Percentiles rank a stretch among this genome's conserved stretches.
These are phyloP conservation scores for Zygosaccharomyces bisporus DNA, from an alignment of 805 yeast species.

Conservation along the genomic window DNA sequence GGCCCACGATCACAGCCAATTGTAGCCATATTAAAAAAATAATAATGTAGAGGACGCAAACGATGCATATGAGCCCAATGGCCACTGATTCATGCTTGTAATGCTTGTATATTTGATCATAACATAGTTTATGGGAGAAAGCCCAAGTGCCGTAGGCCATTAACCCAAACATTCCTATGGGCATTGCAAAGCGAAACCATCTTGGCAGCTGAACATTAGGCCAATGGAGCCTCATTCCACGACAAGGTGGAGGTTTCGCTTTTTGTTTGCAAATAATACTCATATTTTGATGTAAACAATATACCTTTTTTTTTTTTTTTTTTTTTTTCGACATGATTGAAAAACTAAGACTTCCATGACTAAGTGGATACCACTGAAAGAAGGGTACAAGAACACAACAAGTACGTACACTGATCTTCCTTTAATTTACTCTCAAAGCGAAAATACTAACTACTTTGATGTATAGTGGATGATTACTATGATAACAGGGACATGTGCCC, in stretches of 20 bases:
- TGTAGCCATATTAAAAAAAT: slow-evolving; percentile 23
- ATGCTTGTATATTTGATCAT: slow-evolving; percentile 24
- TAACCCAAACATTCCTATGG: slow-evolving; percentile 30
- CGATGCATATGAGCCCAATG: slow-evolving; percentile 24
- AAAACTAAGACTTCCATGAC: not conserved
- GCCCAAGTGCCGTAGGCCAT: slow-evolving; percentile 45
- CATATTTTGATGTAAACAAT: not conserved
- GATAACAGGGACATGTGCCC: slow-evolving; percentile 84
- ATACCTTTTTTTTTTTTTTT: not conserved
- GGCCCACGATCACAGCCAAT: slow-evolving; percentile 21
- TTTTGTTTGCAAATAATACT: not conserved
- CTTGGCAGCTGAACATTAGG: slow-evolving; percentile 6
- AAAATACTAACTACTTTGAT: slow-evolving; percentile 7
- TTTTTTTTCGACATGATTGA: not conserved
- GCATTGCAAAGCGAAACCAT: slow-evolving; percentile 22
- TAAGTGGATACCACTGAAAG: not conserved
- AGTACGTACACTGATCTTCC: slow-evolving; percentile 4
- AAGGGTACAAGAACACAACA: not conserved
- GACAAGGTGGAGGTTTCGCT: not conserved
- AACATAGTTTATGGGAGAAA: slow-evolving; percentile 44
- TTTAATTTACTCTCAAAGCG: slow-evolving; percentile 2
- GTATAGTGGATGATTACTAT: slow-evolving; percentile 42
- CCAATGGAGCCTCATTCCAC: slow-evolving; percentile 6
- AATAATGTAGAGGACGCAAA: slow-evolving; percentile 15
- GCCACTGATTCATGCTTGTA: slow-evolving; percentile 18